A percentile compares a stretch with the other conserved stretches of the same genome.
Evolutionary conservation across 1,284 basidiomycete genomes (phyloP).

Genomic region (Stereum hirsutum): DNA sequence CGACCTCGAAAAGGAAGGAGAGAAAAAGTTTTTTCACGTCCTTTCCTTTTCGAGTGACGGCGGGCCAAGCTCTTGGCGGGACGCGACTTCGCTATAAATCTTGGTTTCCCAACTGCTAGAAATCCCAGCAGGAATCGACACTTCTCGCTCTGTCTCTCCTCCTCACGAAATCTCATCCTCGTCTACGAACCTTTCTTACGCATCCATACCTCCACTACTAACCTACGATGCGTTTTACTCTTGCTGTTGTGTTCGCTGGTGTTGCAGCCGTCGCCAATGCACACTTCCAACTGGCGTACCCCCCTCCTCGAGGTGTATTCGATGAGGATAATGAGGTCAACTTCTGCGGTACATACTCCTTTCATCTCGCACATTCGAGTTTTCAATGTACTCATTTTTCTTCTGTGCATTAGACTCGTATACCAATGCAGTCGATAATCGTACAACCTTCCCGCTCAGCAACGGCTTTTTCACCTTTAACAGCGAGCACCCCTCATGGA

Average conservation of each 20-base stretch:
- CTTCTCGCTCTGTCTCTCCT: not conserved
- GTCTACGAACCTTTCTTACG: not conserved
- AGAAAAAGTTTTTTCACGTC: slow-evolving; percentile 24
- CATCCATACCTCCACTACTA: no score
- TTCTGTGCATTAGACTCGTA: slow-evolving; percentile 37
- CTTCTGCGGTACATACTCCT: slow-evolving; percentile 40
- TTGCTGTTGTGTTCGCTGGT: slow-evolving; percentile 17
- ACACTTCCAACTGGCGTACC: slow-evolving; percentile 66
- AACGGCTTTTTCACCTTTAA: slow-evolving; percentile 44
- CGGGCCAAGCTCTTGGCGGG: not conserved
- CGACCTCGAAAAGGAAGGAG: no score
- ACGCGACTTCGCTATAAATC: slow-evolving; percentile 1
- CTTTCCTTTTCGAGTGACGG: not conserved
- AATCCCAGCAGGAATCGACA: no score
- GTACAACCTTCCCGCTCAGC: slow-evolving; percentile 55
- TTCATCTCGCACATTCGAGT: not conserved
- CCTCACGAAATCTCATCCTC: not conserved
- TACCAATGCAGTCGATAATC: slow-evolving; percentile 28
- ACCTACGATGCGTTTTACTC: slow-evolving; percentile 26
- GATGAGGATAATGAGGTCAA: slow-evolving; percentile 45
- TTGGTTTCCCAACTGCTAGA: no score
- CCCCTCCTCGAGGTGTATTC: slow-evolving; percentile 50
- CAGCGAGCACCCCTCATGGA: slow-evolving; percentile 52
- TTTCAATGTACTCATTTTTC: not conserved
- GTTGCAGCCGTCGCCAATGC: slow-evolving; percentile 37